phyloP scores from a whole-genome alignment of 306 rosid species.

The Vigna unguiculata region DNA sequence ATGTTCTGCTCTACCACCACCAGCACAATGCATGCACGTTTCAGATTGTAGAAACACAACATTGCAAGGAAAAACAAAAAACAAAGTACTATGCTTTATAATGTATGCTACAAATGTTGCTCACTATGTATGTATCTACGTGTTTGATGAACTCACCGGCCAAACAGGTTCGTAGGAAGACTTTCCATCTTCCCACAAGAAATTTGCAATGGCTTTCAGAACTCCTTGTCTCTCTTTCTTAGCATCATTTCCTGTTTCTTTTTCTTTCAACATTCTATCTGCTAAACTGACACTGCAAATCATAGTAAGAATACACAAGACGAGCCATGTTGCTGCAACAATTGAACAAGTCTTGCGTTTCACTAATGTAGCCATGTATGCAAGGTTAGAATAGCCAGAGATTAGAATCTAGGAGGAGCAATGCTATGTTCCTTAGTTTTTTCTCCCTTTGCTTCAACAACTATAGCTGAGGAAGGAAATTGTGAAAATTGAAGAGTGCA shows the following conservation, averaged over 20 bases:
- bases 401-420: neutral
- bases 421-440: slow-evolving; percentile 14
- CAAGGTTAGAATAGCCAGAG: slow-evolving; percentile 19
- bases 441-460: neutral
- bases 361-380: slow-evolving; percentile 56
- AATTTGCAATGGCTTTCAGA: slow-evolving; percentile 44
- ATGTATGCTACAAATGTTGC: neutral
- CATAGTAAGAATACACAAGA: slow-evolving; percentile 52
- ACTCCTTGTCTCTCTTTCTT: slow-evolving; percentile 45
- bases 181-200: slow-evolving; percentile 64
- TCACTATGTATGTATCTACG: neutral
- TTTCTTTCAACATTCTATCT: slow-evolving; percentile 60
- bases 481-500: slow-evolving; percentile 34
- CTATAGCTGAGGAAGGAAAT: slow-evolving; percentile 22
- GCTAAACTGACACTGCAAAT: slow-evolving; percentile 51
- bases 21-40: slow-evolving; percentile 17
- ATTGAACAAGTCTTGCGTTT: slow-evolving; percentile 41
- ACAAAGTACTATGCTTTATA: neutral
- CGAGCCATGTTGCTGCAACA: slow-evolving; percentile 51
- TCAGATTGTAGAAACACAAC: slow-evolving; percentile 21
- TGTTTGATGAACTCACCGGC: slow-evolving; percentile 67
- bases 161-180: slow-evolving; percentile 77
- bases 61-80: neutral
- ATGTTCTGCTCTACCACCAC: slow-evolving; percentile 58
- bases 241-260: slow-evolving; percentile 18